These are phyloP conservation scores for Didymella pinodella DNA, from an alignment of 2,329 filamentous ascomycete species.

Conservation along the genomic window DNA sequence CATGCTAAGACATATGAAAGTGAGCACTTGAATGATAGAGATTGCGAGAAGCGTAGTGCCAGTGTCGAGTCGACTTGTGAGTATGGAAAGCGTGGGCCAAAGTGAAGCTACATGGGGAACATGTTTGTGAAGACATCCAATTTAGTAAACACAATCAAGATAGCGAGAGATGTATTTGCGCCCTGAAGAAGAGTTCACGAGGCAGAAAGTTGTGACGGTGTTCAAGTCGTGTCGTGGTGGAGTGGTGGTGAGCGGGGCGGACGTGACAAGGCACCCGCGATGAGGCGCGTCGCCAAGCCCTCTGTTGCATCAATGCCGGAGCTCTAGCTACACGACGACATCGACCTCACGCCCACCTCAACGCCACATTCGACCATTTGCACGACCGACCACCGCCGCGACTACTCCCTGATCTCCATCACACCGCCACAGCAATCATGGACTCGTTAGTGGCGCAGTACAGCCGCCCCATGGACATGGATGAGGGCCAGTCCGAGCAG, in stretches of 20 bases:
- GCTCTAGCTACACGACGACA: constrained; percentile 33
- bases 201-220: too few relatives aligned
- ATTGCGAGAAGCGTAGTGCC: too few relatives aligned
- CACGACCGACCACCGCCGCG: neutral
- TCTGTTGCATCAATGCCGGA: constrained; percentile 27
- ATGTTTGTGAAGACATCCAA: too few relatives aligned
- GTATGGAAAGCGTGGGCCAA: neutral
- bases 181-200: too few relatives aligned
- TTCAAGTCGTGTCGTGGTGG: neutral
- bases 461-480: constrained; percentile 77
- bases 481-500: constrained; percentile 76
- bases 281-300: constrained; percentile 32
- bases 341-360: constrained; percentile 24
- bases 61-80: too few relatives aligned
- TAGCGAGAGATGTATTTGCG: too few relatives aligned
- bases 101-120: too few relatives aligned
- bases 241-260: neutral
- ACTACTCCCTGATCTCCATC: constrained; percentile 10
- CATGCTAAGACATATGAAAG: neutral
- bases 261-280: constrained; percentile 33
- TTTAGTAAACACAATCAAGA: too few relatives aligned
- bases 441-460: constrained; percentile 93
- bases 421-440: constrained; percentile 63
- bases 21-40: neutral
- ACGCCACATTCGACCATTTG: constrained; percentile 17